Percentiles rank a stretch among this genome's conserved stretches.
These are phyloP conservation scores for Plantago elongata DNA, from an alignment of 257 asterid species.

Conservation along the genomic window DNA sequence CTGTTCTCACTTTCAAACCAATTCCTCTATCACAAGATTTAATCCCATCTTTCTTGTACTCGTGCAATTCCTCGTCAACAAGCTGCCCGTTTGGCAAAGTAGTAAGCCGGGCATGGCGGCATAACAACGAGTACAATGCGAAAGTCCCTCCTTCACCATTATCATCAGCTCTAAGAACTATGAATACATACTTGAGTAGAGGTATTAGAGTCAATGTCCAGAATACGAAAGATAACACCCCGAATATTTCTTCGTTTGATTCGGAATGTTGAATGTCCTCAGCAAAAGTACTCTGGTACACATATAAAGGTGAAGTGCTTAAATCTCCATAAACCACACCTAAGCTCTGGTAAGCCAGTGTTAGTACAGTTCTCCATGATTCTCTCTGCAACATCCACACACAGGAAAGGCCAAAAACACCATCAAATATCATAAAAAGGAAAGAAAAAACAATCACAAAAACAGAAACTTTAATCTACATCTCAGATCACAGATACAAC, in stretches of 20 bases:
- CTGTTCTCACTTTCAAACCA: conserved; percentile 43
- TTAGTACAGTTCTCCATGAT: conserved; percentile 55
- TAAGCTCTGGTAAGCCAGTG: conserved; percentile 57
- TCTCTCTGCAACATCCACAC: conserved; percentile 36
- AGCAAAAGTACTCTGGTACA: conserved; percentile 61
- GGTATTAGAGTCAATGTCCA: conserved; percentile 67
- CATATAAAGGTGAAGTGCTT: conserved; percentile 64
- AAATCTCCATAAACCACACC: conserved; percentile 73
- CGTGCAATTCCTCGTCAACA: conserved; percentile 53
- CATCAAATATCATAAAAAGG: too few species aligned
- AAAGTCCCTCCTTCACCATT: conserved; percentile 76
- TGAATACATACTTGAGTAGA: conserved; percentile 49
- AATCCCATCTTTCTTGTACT: conserved; percentile 42
- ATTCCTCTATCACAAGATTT: conserved; percentile 24
- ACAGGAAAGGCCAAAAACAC: neutral
- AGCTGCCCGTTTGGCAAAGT: conserved; percentile 60
- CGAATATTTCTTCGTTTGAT: conserved; percentile 53
- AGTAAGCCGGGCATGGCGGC: conserved; percentile 56
- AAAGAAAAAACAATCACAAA: neutral
- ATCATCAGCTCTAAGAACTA: conserved; percentile 62
- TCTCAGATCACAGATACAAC: neutral
- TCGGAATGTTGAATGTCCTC: conserved; percentile 68
- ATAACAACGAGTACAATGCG: conserved; percentile 52
- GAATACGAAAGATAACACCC: conserved; percentile 55
- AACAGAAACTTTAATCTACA: too few species aligned